A percentile compares a stretch with the other conserved stretches of the same genome.
phyloP scores from a whole-genome alignment of 495 filamentous ascomycete species.

The Xylaria castorea region DNA sequence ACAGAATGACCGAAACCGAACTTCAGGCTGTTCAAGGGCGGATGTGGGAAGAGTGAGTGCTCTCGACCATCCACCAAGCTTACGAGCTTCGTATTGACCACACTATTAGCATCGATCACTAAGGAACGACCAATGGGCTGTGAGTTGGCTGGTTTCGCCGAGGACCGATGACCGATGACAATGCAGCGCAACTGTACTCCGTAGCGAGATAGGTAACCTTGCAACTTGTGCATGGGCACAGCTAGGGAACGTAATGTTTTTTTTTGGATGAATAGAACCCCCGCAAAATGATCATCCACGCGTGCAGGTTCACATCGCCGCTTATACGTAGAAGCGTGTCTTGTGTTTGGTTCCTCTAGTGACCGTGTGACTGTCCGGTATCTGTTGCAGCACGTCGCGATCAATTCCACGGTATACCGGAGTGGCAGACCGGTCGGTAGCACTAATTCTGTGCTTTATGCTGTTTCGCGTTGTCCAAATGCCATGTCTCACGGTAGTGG shows the following conservation, averaged over 20 bases:
- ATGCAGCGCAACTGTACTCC: slow-evolving; percentile 6
- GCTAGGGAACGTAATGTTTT: not conserved
- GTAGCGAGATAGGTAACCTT: not conserved
- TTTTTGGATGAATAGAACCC: slow-evolving; percentile 5
- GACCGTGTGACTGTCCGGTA: slow-evolving; percentile 19
- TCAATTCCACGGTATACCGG: slow-evolving; percentile 3
- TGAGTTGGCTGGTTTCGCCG: slow-evolving; percentile 11
- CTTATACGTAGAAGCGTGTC: slow-evolving; percentile 6
- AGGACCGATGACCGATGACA: slow-evolving; percentile 22
- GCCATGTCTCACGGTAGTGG: slow-evolving; percentile 25
- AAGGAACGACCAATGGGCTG: slow-evolving; percentile 26
- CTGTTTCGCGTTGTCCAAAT: slow-evolving; percentile 11
- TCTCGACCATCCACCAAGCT: slow-evolving; percentile 25
- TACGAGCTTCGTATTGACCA: slow-evolving; percentile 35
- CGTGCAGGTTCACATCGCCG: slow-evolving; percentile 19
- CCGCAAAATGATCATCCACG: slow-evolving; percentile 20
- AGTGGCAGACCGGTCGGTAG: slow-evolving; percentile 17
- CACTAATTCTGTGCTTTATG: slow-evolving; percentile 8
- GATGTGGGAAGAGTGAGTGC: slow-evolving; percentile 84
- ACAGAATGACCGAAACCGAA: slow-evolving; percentile 86
- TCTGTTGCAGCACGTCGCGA: slow-evolving; percentile 1
- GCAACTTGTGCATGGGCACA: slow-evolving; percentile 3
- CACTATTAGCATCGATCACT: slow-evolving; percentile 56
- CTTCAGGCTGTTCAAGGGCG: slow-evolving; percentile 84
- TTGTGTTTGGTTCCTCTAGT: slow-evolving; percentile 1